Evolutionary conservation across 1,139 yeast species (phyloP).

Genomic region (Wickerhamomyces sp.): DNA sequence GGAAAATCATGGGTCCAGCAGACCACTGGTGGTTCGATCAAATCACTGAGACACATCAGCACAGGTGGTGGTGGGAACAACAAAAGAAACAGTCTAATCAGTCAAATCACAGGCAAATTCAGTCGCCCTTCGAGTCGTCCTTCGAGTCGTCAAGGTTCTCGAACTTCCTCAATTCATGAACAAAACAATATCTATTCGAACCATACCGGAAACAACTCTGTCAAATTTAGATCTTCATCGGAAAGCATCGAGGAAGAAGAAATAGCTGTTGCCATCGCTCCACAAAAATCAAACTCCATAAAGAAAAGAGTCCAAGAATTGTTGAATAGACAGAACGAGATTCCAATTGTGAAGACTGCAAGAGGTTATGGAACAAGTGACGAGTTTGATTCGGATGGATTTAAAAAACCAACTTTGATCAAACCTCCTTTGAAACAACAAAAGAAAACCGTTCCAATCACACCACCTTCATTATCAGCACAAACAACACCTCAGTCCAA

Average conservation of each 20-base stretch:
- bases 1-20: slow-evolving; percentile 61
- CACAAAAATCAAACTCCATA: slow-evolving; percentile 38
- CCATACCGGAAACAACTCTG: slow-evolving; percentile 7
- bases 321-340: slow-evolving; percentile 41
- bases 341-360: slow-evolving; percentile 55
- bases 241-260: slow-evolving; percentile 21
- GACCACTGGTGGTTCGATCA: slow-evolving; percentile 68
- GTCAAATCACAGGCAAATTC: slow-evolving; percentile 23
- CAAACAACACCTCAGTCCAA: slow-evolving; percentile 25
- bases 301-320: slow-evolving; percentile 66
- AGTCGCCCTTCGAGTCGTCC: slow-evolving; percentile 22
- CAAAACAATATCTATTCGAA: slow-evolving; percentile 11
- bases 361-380: slow-evolving; percentile 59
- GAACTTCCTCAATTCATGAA: slow-evolving; percentile 25
- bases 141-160: slow-evolving; percentile 21
- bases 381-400: slow-evolving; percentile 17
- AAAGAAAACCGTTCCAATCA: slow-evolving; percentile 8
- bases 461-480: slow-evolving; percentile 23
- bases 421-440: too few species aligned
- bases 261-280: slow-evolving; percentile 24
- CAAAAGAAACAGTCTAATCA: slow-evolving; percentile 15
- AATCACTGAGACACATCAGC: slow-evolving; percentile 26
- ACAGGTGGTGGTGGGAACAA: slow-evolving; percentile 23
- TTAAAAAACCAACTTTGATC: slow-evolving; percentile 20
- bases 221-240: slow-evolving; percentile 18